Percentiles rank a stretch among this genome's conserved stretches.
Conservation (phyloP, 176 grass and related monocot species). For the Oropetium thomaeum region DNA sequence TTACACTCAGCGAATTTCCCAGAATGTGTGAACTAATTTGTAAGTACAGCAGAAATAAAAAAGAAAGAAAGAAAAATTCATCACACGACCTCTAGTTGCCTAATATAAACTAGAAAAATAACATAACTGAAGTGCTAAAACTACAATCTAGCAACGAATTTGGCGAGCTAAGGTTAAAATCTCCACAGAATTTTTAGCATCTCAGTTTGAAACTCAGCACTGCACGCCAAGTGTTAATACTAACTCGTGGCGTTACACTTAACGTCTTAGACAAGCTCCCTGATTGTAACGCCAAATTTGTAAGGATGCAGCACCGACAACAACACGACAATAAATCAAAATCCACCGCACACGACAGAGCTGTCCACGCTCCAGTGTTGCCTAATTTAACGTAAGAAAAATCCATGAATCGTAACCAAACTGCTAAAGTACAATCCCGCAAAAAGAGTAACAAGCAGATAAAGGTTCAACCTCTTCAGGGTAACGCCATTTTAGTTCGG, state of each 20-base stretch:
- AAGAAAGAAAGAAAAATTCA: conserved; percentile 8
- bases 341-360: neutral
- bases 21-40: neutral
- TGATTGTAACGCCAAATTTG: neutral
- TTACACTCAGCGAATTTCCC: neutral
- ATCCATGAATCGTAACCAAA: neutral
- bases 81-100: neutral
- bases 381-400: neutral
- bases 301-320: neutral
- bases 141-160: neutral
- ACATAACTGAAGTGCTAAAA: no score
- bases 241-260: neutral
- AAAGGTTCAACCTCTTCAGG: neutral
- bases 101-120: neutral
- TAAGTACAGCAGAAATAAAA: neutral
- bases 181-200: neutral
- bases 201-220: neutral
- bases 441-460: neutral
- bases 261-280: neutral
- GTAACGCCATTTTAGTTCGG: neutral
- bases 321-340: neutral
- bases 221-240: no score
- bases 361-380: neutral
- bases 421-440: neutral
- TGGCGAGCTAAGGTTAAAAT: neutral